Conservation (phyloP, 2,329 filamentous ascomycete genomes). For the Diaporthe longicolla region DNA sequence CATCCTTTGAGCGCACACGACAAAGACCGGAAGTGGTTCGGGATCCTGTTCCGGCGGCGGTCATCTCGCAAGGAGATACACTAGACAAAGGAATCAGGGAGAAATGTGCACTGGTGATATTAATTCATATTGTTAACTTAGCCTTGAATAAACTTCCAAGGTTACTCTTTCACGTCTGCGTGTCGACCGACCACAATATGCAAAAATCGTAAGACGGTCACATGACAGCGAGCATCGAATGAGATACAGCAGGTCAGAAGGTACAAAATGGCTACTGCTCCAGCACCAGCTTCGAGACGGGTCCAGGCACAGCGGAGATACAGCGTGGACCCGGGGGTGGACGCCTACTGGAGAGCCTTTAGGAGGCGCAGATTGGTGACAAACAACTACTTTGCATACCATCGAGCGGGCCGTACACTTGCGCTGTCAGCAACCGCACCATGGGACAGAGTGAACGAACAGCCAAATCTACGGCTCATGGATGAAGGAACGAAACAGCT, state of each 20-base stretch:
- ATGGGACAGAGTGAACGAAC: slow-evolving; percentile 7
- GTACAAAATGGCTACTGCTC: neutral
- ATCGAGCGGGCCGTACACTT: neutral
- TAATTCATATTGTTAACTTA: too few species aligned
- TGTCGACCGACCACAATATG: neutral
- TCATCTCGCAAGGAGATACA: neutral
- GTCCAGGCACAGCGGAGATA: neutral
- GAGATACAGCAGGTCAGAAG: neutral
- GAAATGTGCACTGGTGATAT: neutral
- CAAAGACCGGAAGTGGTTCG: neutral
- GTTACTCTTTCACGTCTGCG: neutral
- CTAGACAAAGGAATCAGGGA: neutral
- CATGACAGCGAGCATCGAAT: neutral
- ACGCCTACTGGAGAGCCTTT: slow-evolving; percentile 1
- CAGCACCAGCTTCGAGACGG: slow-evolving; percentile 5
- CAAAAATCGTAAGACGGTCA: too few species aligned
- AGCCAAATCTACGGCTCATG: slow-evolving; percentile 1
- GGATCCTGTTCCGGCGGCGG: neutral
- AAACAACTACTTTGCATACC: slow-evolving; percentile 13
- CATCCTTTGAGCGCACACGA: neutral
- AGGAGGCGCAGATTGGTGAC: neutral
- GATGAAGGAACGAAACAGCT: neutral
- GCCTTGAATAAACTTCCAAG: neutral
- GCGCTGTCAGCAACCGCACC: neutral
- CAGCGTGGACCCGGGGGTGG: neutral